Conservation (phyloP, 352 stramenopile genomes). For the Phytopythium delawarense region DNA sequence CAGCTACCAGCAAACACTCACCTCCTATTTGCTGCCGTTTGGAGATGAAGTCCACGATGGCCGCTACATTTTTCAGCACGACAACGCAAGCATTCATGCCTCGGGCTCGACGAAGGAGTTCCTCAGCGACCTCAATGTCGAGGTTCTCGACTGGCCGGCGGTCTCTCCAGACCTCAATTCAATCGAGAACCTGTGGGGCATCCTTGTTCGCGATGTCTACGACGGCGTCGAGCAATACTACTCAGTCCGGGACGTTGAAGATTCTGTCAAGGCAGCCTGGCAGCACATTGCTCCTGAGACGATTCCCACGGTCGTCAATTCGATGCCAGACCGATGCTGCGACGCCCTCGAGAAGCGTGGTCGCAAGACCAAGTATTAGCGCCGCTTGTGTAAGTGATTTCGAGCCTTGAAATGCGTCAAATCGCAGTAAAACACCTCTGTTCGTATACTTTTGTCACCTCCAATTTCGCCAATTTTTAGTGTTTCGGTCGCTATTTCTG, state of each 20-base stretch:
- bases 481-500: too few relatives aligned
- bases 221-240: slow-evolving; percentile 3
- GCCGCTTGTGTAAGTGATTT: too few relatives aligned
- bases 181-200: slow-evolving; percentile 16
- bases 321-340: not conserved
- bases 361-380: not conserved
- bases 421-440: too few relatives aligned
- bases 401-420: too few relatives aligned
- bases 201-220: slow-evolving; percentile 11
- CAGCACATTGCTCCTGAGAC: not conserved
- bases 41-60: not conserved
- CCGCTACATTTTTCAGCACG: slow-evolving; percentile 11
- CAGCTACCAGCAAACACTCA: slow-evolving; percentile 3
- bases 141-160: slow-evolving; percentile 5
- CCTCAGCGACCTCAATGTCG: not conserved
- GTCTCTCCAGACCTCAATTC: slow-evolving; percentile 10
- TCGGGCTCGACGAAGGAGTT: slow-evolving; percentile 4
- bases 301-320: not conserved
- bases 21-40: not conserved
- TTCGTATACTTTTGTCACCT: too few relatives aligned
- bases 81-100: slow-evolving; percentile 9
- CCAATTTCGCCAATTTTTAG: too few relatives aligned
- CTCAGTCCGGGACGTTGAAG: not conserved
- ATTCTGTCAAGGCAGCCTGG: slow-evolving; percentile 2
- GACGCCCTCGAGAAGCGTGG: not conserved